These are phyloP conservation scores for Fusarium sp. DNA, from an alignment of 2,329 filamentous ascomycete species.

Conservation along the genomic window DNA sequence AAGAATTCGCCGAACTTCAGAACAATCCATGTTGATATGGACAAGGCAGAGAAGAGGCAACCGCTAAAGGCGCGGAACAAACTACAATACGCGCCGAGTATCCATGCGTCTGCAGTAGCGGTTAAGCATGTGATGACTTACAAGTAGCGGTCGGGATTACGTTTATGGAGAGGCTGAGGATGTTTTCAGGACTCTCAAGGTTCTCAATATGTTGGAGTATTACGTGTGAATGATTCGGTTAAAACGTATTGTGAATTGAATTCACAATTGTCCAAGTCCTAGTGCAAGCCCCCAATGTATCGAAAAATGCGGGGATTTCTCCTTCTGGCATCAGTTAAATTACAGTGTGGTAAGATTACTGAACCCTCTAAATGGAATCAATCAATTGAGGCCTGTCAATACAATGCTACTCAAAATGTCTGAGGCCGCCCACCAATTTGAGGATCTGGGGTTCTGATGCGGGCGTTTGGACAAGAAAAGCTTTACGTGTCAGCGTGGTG, in stretches of 20 bases:
- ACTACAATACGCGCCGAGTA: not conserved
- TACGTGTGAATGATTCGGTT: not conserved
- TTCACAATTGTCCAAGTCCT: not conserved
- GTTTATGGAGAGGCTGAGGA: slow-evolving; percentile 1
- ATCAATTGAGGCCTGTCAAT: not conserved
- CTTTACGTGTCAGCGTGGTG: not conserved
- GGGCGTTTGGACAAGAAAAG: not conserved
- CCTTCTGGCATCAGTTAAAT: not conserved
- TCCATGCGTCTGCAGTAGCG: not conserved
- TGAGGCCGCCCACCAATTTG: not conserved
- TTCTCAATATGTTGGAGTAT: not conserved
- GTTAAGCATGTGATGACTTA: not conserved
- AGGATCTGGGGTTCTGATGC: not conserved
- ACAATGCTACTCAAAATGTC: not conserved
- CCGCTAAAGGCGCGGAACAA: not conserved
- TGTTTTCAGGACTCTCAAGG: not conserved
- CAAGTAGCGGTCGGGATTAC: not conserved
- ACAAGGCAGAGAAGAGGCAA: slow-evolving; percentile 4
- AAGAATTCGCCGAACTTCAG: not conserved
- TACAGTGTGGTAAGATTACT: not conserved
- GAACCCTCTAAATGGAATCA: too few relatives aligned
- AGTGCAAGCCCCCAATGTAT: not conserved
- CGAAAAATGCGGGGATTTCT: not conserved
- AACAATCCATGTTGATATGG: not conserved
- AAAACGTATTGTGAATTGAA: not conserved